A percentile compares a stretch with the other conserved stretches of the same genome.
Evolutionary conservation across 345 rosid genomes (phyloP).

Genomic region (Turritis glabra): DNA sequence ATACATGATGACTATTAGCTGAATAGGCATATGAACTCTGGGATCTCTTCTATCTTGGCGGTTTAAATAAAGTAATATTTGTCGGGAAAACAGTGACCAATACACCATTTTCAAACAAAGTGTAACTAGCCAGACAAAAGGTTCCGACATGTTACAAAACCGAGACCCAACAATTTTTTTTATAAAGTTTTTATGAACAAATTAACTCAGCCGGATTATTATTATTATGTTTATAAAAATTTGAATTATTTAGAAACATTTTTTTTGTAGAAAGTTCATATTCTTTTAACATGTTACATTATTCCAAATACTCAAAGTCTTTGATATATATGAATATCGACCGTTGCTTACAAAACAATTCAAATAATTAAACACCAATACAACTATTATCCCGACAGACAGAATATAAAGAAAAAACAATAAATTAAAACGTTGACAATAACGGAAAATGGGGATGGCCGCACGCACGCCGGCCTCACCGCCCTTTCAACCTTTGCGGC

Average conservation of each 20-base stretch:
- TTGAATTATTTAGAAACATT: too few species aligned
- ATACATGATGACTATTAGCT: neutral
- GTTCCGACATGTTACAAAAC: neutral
- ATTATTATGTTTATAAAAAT: neutral
- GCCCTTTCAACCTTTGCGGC: constrained; percentile 43
- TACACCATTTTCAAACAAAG: neutral
- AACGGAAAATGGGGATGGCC: constrained; percentile 15
- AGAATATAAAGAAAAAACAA: neutral
- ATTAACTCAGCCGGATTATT: neutral
- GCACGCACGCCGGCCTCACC: constrained; percentile 36
- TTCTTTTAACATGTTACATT: neutral
- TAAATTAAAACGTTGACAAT: constrained; percentile 14
- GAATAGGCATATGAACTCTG: neutral
- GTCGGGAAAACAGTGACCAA: neutral
- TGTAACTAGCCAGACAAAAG: neutral
- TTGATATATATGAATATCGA: neutral
- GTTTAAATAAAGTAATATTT: neutral
- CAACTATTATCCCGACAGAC: constrained; percentile 9
- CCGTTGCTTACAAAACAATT: constrained; percentile 17
- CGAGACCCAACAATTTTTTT: neutral
- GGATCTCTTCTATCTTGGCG: neutral
- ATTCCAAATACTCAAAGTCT: neutral
- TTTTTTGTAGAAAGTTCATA: neutral
- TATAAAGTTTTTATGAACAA: neutral
- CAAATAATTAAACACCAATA: neutral